These are phyloP conservation scores for Asterophora parasitica DNA, from an alignment of 768 basidiomycete species.

Conservation along the genomic window DNA sequence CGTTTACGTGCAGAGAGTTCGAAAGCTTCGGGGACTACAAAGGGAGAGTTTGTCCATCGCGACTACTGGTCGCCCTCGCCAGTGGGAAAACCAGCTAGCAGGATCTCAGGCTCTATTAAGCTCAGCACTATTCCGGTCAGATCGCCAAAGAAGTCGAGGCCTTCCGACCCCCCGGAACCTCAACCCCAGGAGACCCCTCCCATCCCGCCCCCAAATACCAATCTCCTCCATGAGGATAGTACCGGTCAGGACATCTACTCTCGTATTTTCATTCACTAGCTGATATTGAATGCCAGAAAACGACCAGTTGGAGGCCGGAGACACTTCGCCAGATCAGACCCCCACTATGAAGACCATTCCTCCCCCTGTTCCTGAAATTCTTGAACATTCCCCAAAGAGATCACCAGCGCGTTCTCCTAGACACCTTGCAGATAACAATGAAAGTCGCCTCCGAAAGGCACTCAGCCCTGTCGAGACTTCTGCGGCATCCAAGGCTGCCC, in stretches of 20 bases:
- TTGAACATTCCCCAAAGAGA: slow-evolving; percentile 10
- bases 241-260: not conserved
- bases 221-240: not conserved
- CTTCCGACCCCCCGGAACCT: not conserved
- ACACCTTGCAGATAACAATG: slow-evolving; percentile 3
- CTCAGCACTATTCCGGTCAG: slow-evolving; percentile 43
- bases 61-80: slow-evolving; percentile 25
- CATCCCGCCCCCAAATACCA: not conserved
- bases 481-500: not conserved
- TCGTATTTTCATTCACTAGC: not conserved
- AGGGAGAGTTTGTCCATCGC: slow-evolving; percentile 16
- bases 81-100: slow-evolving; percentile 21
- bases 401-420: slow-evolving; percentile 1
- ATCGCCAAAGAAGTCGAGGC: slow-evolving; percentile 29
- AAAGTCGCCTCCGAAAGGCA: slow-evolving; percentile 14
- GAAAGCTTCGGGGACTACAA: slow-evolving; percentile 10
- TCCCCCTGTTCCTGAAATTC: slow-evolving; percentile 10
- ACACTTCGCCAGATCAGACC: slow-evolving; percentile 21
- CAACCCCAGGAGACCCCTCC: not conserved
- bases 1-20: slow-evolving; percentile 21
- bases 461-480: not conserved
- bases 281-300: not conserved
- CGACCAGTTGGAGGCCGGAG: slow-evolving; percentile 5
- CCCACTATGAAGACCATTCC: slow-evolving; percentile 16
- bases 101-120: slow-evolving; percentile 15